Base-by-base conservation (phyloP, 1,284 basidiomycete genomes). In the Cutaneotrichosporon sp. region DNA sequence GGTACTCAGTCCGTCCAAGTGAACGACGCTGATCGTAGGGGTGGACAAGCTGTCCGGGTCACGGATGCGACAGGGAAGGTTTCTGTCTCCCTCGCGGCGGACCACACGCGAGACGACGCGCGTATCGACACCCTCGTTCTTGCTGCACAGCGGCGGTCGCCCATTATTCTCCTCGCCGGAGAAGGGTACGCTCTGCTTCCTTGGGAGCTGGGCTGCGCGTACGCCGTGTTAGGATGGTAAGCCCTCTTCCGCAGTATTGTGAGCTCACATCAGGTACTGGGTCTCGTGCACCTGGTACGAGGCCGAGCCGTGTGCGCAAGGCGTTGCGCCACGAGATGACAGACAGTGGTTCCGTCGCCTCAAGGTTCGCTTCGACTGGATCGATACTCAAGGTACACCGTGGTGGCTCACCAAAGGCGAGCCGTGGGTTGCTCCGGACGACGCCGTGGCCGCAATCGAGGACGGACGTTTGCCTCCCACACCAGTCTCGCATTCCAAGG, bases 341-440 rank as follows among this genome's bases (percentile, higher is more conserved):
- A 56, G 71, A 40, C 58, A 65, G 40, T 77, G 68, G 49, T 74
- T 71, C 62, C 71, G 73, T 52, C 72, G 77, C 31, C 66, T 72
- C 57, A 79, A 79, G 67, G 69, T 79, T 38, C 70, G 77, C 1
- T 79, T 79, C 59, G 76, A 79, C 63, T 78, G 77, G 77, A 69
- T 76, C 9, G 57, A 72, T 3, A 62, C 60, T 7, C 77, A 79
- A 65, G 77, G 77, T 2, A 40, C 34, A 50, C 77, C 77, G 4
- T 79, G 77, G 77, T 79, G 76, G 75, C 46, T 63, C 26, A 11
- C 36, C 21, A 26, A 59, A 40, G 53, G 50, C 56, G 11, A 53
- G 58, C 47, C 30, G 6, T 63, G 65, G 65, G 49, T n/a, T 21
- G 46, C 56, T 14, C 47, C 59, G 1, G 56, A 34, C 3, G 26